Conservation (phyloP, 2,329 filamentous ascomycete genomes). For the Elsinoe ampelina region DNA sequence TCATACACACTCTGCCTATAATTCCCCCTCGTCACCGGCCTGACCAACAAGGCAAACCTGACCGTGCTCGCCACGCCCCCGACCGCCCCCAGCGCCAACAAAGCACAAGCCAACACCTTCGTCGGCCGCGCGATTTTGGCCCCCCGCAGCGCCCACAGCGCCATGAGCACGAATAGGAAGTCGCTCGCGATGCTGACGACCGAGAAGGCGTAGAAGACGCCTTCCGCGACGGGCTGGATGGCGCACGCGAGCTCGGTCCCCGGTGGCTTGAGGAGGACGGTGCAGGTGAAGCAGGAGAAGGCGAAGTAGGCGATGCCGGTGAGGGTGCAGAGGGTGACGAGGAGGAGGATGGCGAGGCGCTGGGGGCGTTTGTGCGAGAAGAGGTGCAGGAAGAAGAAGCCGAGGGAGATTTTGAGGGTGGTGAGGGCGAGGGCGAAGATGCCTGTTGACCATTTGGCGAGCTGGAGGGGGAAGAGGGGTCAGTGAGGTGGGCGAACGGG, state of each 20-base stretch:
- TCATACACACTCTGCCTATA: slow-evolving; percentile 20
- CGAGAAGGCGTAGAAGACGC: slow-evolving; percentile 16
- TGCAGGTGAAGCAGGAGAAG: slow-evolving; percentile 41
- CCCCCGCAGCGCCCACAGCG: slow-evolving; percentile 29
- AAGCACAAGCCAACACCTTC: background rate
- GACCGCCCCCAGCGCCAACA: background rate
- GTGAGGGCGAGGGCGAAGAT: slow-evolving; percentile 40
- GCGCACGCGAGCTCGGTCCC: slow-evolving; percentile 20
- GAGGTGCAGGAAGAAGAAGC: slow-evolving; percentile 42
- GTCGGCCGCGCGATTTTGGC: background rate
- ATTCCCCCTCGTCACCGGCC: slow-evolving; percentile 18
- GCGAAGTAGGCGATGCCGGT: slow-evolving; percentile 41
- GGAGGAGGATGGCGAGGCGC: slow-evolving; percentile 32
- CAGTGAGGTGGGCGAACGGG: too few species aligned
- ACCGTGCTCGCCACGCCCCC: slow-evolving; percentile 6
- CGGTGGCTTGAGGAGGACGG: slow-evolving; percentile 37
- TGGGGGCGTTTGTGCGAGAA: slow-evolving; percentile 33
- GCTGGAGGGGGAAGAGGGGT: background rate
- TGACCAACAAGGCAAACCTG: background rate
- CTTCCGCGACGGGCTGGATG: slow-evolving; percentile 10
- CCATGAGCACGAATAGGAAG: slow-evolving; percentile 28
- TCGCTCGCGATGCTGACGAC: slow-evolving; percentile 29
- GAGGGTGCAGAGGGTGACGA: slow-evolving; percentile 34
- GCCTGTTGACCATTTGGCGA: slow-evolving; percentile 1
- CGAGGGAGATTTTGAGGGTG: slow-evolving; percentile 41